phyloP scores from a whole-genome alignment of 2,329 filamentous ascomycete genomes.

The Clonostachys rhizophaga region DNA sequence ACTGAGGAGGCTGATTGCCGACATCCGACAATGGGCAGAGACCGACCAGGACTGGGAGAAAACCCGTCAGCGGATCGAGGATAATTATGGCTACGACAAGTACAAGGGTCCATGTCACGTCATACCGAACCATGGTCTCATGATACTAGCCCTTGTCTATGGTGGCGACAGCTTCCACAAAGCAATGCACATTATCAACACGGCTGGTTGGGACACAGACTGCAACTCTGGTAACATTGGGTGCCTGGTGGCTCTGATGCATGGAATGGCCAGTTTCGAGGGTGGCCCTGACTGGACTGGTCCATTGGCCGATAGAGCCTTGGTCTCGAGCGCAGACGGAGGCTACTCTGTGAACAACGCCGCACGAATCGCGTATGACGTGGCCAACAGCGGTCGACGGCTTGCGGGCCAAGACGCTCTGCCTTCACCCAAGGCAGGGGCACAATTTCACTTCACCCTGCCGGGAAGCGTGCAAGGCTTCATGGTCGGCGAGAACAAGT shows the following conservation, averaged over 20 bases:
- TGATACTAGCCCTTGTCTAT: conserved; percentile 23
- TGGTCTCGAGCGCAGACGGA: no score
- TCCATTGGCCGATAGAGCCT: no score
- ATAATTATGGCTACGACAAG: conserved; percentile 19
- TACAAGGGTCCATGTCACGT: conserved; percentile 22
- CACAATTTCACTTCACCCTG: no score
- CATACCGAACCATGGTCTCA: conserved; percentile 25
- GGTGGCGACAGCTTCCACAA: conserved; percentile 17
- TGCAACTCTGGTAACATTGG: conserved; percentile 29
- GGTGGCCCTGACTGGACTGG: no score
- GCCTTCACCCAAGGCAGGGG: no score
- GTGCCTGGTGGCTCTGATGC: conserved; percentile 26
- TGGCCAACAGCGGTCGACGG: no score
- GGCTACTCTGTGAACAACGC: no score
- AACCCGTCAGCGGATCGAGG: conserved; percentile 25
- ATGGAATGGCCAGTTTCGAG: conserved; percentile 19
- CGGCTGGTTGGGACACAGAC: conserved; percentile 29
- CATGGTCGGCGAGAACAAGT: no score
- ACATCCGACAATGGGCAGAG: conserved; percentile 15
- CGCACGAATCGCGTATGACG: no score
- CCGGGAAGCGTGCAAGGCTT: no score
- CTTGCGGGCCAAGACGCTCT: no score
- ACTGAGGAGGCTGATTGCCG: conserved; percentile 15
- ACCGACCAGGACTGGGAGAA: conserved; percentile 20
- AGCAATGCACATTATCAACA: conserved; percentile 27